Evolutionary conservation across 2,329 filamentous ascomycete genomes (phyloP).

Genomic region (Septoria petroselini): DNA sequence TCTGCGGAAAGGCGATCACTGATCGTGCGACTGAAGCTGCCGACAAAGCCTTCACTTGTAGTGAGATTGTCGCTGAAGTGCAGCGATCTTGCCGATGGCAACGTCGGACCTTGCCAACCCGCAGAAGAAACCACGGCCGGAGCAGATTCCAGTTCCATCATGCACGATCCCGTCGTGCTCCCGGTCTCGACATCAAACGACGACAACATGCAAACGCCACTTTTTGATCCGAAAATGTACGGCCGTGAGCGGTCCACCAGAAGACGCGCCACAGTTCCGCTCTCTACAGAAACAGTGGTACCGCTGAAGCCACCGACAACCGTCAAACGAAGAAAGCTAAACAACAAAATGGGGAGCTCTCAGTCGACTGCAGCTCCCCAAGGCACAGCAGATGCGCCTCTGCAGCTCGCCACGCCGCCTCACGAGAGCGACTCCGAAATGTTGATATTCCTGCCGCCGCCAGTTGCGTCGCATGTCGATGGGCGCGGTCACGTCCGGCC

Average conservation of each 20-base stretch:
- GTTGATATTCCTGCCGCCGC: conserved; percentile 2
- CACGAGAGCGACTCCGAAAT: background rate
- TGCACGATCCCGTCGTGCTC: background rate
- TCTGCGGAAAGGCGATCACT: too few species aligned
- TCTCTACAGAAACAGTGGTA: conserved; percentile 1
- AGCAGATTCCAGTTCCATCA: conserved; percentile 1
- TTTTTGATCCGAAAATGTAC: conserved; percentile 8
- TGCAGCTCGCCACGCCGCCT: conserved; percentile 4
- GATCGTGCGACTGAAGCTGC: background rate
- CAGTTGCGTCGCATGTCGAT: conserved; percentile 2
- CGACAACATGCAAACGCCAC: background rate
- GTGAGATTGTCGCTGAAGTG: conserved; percentile 2
- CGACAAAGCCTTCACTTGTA: background rate
- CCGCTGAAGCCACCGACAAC: background rate
- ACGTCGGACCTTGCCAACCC: too few species aligned
- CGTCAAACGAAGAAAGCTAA: conserved; percentile 11
- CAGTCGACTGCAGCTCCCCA: background rate
- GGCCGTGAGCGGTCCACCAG: conserved; percentile 12
- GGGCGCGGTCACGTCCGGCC: conserved; percentile 2
- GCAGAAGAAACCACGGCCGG: background rate
- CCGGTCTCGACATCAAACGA: background rate
- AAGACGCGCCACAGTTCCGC: background rate
- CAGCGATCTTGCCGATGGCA: conserved; percentile 1
- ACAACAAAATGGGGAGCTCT: background rate
- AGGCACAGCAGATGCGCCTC: background rate